Evolutionary conservation across 345 rosid species (phyloP).

Genomic region (Lumnitzera littorea): DNA sequence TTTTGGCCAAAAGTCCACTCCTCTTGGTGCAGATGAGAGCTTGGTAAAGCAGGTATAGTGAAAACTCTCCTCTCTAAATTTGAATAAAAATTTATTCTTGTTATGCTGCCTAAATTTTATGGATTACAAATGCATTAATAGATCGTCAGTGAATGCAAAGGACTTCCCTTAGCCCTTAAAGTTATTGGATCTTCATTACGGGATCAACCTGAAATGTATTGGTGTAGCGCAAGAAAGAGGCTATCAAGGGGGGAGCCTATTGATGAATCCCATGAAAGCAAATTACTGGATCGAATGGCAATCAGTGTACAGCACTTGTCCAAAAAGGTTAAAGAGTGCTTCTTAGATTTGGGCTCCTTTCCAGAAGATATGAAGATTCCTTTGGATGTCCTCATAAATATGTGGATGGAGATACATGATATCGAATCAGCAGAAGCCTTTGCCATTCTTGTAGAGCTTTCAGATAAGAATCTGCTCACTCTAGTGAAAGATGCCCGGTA

Average conservation of each 20-base stretch:
- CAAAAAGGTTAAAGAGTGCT: slow-evolving; percentile 45
- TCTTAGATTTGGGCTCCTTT: slow-evolving; percentile 87
- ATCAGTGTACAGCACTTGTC: too few species aligned
- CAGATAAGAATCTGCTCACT: slow-evolving; percentile 70
- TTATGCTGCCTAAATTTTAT: neutral
- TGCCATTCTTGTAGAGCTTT: slow-evolving; percentile 60
- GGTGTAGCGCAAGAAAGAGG: too few species aligned
- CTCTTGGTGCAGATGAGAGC: slow-evolving; percentile 34
- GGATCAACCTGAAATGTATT: too few species aligned
- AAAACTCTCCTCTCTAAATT: neutral
- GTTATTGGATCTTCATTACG: too few species aligned
- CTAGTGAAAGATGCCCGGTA: slow-evolving; percentile 76
- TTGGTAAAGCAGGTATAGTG: slow-evolving; percentile 60
- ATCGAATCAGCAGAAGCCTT: slow-evolving; percentile 55
- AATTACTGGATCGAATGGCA: too few species aligned
- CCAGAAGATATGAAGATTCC: slow-evolving; percentile 95
- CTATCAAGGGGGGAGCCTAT: too few species aligned
- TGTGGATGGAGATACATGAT: slow-evolving; percentile 76
- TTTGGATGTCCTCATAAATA: slow-evolving; percentile 71
- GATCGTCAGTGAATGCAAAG: slow-evolving; percentile 80
- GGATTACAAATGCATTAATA: slow-evolving; percentile 19
- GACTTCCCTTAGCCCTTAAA: slow-evolving; percentile 22
- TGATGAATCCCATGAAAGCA: too few species aligned
- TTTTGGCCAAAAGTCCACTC: slow-evolving; percentile 56
- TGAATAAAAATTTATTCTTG: neutral